Evolutionary conservation across 2,329 filamentous ascomycete genomes (phyloP).

Genomic region (Hypoxylon sp.): DNA sequence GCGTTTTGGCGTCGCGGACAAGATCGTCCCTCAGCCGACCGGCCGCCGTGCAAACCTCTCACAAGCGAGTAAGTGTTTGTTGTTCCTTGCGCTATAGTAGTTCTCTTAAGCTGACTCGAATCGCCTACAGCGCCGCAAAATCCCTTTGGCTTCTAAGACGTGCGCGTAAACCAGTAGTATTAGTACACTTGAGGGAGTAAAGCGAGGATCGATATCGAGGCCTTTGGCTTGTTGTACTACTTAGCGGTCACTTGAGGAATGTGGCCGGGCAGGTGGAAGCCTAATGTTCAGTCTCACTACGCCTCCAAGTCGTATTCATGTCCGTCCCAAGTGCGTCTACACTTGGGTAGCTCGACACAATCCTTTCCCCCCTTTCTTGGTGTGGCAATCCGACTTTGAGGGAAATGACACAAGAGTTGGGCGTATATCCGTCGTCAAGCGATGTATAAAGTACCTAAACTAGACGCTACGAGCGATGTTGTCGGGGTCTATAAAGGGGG

Average conservation of each 20-base stretch:
- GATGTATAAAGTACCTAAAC: neutral
- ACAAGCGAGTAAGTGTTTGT: slow-evolving; percentile 85
- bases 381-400: neutral
- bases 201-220: neutral
- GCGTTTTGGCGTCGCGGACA: slow-evolving; percentile 86
- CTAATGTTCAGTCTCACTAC: neutral
- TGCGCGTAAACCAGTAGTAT: neutral
- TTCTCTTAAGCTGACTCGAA: slow-evolving; percentile 26
- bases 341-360: neutral
- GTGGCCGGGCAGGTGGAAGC: slow-evolving; percentile 3
- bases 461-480: neutral
- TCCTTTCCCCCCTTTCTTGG: neutral
- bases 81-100: slow-evolving; percentile 10
- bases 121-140: slow-evolving; percentile 58
- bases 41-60: slow-evolving; percentile 88
- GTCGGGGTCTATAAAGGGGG: neutral
- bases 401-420: neutral
- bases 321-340: too few species aligned
- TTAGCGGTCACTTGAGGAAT: neutral
- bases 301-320: too few species aligned
- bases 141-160: slow-evolving; percentile 58
- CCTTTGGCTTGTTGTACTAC: neutral
- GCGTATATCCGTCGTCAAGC: neutral
- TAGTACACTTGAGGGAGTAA: neutral
- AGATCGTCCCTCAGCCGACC: slow-evolving; percentile 84